phyloP scores from a whole-genome alignment of 306 rosid species.

The Urtica urens region DNA sequence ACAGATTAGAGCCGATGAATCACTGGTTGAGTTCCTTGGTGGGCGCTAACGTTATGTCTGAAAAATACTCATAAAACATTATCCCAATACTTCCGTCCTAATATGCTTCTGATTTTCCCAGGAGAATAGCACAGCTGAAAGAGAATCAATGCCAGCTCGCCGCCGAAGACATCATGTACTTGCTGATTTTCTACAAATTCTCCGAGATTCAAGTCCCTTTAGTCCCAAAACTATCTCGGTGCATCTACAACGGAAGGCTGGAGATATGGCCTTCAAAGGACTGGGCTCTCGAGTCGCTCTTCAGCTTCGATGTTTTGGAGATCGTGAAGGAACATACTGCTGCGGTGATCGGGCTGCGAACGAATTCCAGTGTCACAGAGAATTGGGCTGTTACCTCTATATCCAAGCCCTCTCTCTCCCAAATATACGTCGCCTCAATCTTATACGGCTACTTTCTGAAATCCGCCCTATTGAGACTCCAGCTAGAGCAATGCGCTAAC shows the following conservation, averaged over 20 bases:
- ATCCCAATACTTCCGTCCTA: conserved; percentile 16
- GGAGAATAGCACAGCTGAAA: conserved; percentile 86
- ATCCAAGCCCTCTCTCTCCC: conserved; percentile 36
- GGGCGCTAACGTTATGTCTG: conserved; percentile 6
- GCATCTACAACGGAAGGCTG: conserved; percentile 74
- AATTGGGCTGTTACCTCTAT: conserved; percentile 78
- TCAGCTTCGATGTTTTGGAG: conserved; percentile 57
- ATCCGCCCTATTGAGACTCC: conserved; percentile 59
- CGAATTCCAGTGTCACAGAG: conserved; percentile 68
- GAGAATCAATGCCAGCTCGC: conserved; percentile 70
- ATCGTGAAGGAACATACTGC: conserved; percentile 75
- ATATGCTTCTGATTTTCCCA: conserved; percentile 38
- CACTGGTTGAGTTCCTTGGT: conserved; percentile 18
- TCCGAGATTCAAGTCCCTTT: conserved; percentile 78
- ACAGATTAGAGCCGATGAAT: conserved; percentile 20
- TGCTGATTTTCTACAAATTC: conserved; percentile 60
- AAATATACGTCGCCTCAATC: conserved; percentile 63
- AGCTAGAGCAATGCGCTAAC: conserved; percentile 43
- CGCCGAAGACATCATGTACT: conserved; percentile 80
- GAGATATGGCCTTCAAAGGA: conserved; percentile 88
- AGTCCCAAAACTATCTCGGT: conserved; percentile 76
- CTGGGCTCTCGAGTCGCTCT: conserved; percentile 86
- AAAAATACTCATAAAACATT: conserved; percentile 1
- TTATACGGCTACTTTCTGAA: conserved; percentile 84
- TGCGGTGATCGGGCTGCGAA: conserved; percentile 64